Base-by-base conservation (phyloP, 371 early-diverging fungal species). In the Mucor sp. region DNA sequence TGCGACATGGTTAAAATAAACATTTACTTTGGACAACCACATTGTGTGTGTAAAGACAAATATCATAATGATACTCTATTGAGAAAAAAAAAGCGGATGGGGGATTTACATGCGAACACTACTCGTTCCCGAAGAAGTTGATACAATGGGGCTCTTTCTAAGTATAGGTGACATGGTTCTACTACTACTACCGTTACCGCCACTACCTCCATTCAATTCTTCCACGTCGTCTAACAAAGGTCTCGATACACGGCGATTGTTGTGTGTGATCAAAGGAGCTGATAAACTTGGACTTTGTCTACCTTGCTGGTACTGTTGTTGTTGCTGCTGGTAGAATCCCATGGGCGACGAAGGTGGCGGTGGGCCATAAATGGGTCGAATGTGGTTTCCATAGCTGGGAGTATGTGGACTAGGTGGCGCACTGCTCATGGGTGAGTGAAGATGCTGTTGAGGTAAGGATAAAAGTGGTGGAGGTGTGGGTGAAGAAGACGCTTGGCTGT, bases 251-350 rank as follows among this genome's bases (percentile, higher is more conserved):
- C 62, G 62, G 21, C 67, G 41, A 57, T 59, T 66, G 21, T 35
- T 39, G 47, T 66, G 67, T 25, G 63, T 21, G 15, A 59, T 27
- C 3, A 59, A 41, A 32, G 71, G 71, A 21, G 67, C 55, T 41
- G 71, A 60, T 14, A 69, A 57, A 47, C 65, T 65, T 23, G 65
- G 67, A 8, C 67, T 63, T 59, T 66, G 67, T 35, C 67, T 47
- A 37, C 63, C 67, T 27, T 55, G 55, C 28, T 63, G 63, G 3
- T 57, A 33, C 12, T 56, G 56, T 30, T 56, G 56, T 9, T 56
- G 56, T n/a, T 30, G 57, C 19, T 57, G 55, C 9, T 55, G 57
- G 39, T 59, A 63, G 15, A 58, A 66, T 32, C 58, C 63, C 37
- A 60, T 39, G 4, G 68, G 43, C 37, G 66, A 62, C 2, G 39